phyloP scores from a whole-genome alignment of 305 asterid species.

The Salvia sclarea region DNA sequence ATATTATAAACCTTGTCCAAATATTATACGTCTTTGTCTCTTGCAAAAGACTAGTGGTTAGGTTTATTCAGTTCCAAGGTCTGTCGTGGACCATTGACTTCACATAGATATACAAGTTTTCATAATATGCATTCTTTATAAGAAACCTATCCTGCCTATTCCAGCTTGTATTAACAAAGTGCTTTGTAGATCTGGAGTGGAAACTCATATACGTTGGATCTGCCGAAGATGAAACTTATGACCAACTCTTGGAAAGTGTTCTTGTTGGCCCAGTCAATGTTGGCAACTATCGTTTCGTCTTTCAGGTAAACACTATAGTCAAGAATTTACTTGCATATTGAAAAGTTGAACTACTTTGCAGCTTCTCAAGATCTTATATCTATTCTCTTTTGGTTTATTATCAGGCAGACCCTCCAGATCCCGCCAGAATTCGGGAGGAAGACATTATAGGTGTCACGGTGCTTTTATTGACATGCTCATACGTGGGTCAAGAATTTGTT shows the following conservation, averaged over 20 bases:
- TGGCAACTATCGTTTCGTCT: conserved; percentile 84
- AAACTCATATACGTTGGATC: conserved; percentile 97
- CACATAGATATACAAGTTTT: not conserved
- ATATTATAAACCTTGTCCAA: not conserved
- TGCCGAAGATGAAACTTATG: conserved; percentile 95
- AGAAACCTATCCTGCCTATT: conserved; percentile 9
- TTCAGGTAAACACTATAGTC: conserved; percentile 55
- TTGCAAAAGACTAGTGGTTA: not conserved
- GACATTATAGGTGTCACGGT: conserved; percentile 93
- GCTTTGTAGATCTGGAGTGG: conserved; percentile 90
- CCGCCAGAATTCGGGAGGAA: conserved; percentile 85
- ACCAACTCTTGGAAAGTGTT: conserved; percentile 94
- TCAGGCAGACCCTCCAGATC: conserved; percentile 95
- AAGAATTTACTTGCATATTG: not conserved
- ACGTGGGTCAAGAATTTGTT: conserved; percentile 81
- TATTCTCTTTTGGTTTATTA: conserved; percentile 16
- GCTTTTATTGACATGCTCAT: conserved; percentile 85
- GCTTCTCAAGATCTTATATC: not conserved
- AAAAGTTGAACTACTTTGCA: conserved; percentile 14
- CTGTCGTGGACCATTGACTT: not conserved
- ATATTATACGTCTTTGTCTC: not conserved
- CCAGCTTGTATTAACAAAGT: conserved; percentile 26
- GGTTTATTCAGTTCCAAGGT: conserved; percentile 16
- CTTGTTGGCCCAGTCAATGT: conserved; percentile 97
- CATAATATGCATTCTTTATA: conserved; percentile 7